Percentiles rank a stretch among this genome's conserved stretches.
phyloP scores from a whole-genome alignment of 768 basidiomycete genomes.

The Lentinula edodes region DNA sequence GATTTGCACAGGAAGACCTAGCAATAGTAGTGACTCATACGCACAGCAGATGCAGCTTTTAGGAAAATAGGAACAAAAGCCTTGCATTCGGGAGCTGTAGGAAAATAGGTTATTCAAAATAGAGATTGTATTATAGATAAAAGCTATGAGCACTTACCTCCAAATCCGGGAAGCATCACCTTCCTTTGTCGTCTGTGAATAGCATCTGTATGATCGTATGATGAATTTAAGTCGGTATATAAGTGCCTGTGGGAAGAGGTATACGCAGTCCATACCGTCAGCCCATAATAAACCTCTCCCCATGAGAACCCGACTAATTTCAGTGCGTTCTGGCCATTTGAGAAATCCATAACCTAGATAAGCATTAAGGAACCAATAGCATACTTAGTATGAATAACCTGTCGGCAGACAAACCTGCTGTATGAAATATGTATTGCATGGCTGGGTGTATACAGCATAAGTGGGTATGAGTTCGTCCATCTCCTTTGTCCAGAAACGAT shows the following conservation, averaged over 20 bases:
- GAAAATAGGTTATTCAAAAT: constrained; percentile 22
- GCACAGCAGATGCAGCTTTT: constrained; percentile 36
- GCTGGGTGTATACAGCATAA: constrained; percentile 30
- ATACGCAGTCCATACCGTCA: constrained; percentile 30
- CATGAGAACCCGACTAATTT: constrained; percentile 44
- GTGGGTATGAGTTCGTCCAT: constrained; percentile 9
- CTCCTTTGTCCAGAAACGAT: constrained; percentile 3
- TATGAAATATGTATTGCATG: constrained; percentile 50
- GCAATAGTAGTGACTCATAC: constrained; percentile 11
- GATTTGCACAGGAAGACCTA: neutral
- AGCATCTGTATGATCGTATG: constrained; percentile 22
- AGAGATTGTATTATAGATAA: constrained; percentile 6
- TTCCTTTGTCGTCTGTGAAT: constrained; percentile 50
- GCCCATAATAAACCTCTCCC: constrained; percentile 52
- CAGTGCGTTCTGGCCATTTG: constrained; percentile 45
- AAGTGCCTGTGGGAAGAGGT: neutral
- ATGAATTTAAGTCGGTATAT: neutral
- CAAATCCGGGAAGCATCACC: constrained; percentile 52
- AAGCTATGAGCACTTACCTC: constrained; percentile 26
- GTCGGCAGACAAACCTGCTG: constrained; percentile 30
- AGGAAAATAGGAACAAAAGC: constrained; percentile 46
- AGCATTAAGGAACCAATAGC: constrained; percentile 1
- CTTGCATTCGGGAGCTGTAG: constrained; percentile 28
- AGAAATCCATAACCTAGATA: constrained; percentile 43
- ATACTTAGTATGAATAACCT: neutral